These are phyloP conservation scores for Colletotrichum gigasporum DNA, from an alignment of 2,329 filamentous ascomycete species.

Conservation along the genomic window DNA sequence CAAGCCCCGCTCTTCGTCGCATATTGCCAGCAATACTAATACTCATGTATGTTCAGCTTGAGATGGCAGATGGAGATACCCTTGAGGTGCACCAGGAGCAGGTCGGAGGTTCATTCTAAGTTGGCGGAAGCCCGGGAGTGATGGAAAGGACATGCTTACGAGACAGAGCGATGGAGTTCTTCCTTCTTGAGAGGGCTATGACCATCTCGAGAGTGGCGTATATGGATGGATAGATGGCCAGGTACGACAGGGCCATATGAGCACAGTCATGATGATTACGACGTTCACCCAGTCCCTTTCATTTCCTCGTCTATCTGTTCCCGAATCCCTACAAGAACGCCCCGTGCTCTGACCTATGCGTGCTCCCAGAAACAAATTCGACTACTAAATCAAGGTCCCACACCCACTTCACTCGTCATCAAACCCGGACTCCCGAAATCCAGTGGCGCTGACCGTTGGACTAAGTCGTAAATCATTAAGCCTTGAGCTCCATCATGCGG, in stretches of 20 bases:
- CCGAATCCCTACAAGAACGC: neutral
- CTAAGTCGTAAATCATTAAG: constrained; percentile 37
- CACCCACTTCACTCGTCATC: neutral
- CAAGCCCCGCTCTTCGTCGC: neutral
- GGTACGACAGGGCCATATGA: neutral
- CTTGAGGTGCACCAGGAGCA: constrained; percentile 99
- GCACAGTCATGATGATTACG: constrained; percentile 30
- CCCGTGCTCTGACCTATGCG: neutral
- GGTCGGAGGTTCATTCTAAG: constrained; percentile 75
- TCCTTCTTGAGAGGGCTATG: constrained; percentile 6
- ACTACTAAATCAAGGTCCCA: neutral
- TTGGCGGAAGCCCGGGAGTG: neutral
- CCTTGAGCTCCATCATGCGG: constrained; percentile 69
- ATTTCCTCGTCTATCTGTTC: neutral
- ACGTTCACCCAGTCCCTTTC: constrained; percentile 14
- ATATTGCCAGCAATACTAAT: constrained; percentile 31
- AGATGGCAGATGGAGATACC: constrained; percentile 96
- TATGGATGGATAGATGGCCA: constrained; percentile 7
- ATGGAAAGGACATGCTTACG: neutral
- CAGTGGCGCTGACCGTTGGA: neutral
- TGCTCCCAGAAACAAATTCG: neutral
- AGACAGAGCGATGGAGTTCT: constrained; percentile 6
- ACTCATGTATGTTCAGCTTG: constrained; percentile 69
- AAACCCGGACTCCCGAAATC: neutral
- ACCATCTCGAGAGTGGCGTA: constrained; percentile 4